phyloP scores from a whole-genome alignment of 2,329 filamentous ascomycete species.

The Leptodontidium sp. region DNA sequence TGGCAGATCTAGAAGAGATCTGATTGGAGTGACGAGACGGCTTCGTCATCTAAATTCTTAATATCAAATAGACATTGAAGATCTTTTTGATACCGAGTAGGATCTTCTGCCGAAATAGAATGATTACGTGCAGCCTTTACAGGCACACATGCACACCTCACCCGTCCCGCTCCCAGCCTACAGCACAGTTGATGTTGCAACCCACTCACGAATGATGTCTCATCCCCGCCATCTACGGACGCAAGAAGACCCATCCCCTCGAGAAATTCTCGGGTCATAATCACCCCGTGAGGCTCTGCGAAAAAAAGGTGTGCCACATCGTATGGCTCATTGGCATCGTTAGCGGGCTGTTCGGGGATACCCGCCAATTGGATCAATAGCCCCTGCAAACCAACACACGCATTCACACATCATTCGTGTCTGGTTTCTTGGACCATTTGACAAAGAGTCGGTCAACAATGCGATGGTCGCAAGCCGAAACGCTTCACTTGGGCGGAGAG shows the following conservation, averaged over 20 bases:
- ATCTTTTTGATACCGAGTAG: constrained; percentile 13
- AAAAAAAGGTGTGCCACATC: neutral
- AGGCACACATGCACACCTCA: neutral
- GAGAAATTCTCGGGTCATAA: neutral
- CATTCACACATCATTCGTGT: too few relatives aligned
- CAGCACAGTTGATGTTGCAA: neutral
- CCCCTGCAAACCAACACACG: too few relatives aligned
- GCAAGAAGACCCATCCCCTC: neutral
- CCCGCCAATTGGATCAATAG: neutral
- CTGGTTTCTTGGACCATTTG: too few relatives aligned
- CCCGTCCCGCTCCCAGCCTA: neutral
- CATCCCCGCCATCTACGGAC: neutral
- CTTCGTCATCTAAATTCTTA: constrained; percentile 6
- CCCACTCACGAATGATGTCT: neutral
- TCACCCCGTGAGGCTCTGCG: constrained; percentile 5
- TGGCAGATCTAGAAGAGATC: constrained; percentile 1
- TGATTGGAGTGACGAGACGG: constrained; percentile 8
- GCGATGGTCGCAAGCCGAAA: neutral
- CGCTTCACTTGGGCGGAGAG: neutral
- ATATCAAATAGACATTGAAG: neutral
- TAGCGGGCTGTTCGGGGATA: neutral
- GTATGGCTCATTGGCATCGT: neutral
- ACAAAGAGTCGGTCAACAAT: too few relatives aligned
- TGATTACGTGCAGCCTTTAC: neutral
- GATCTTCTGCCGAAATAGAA: constrained; percentile 10